Base-by-base conservation (phyloP, 164 flowering plant genomes). In the Sextonia rubra region DNA sequence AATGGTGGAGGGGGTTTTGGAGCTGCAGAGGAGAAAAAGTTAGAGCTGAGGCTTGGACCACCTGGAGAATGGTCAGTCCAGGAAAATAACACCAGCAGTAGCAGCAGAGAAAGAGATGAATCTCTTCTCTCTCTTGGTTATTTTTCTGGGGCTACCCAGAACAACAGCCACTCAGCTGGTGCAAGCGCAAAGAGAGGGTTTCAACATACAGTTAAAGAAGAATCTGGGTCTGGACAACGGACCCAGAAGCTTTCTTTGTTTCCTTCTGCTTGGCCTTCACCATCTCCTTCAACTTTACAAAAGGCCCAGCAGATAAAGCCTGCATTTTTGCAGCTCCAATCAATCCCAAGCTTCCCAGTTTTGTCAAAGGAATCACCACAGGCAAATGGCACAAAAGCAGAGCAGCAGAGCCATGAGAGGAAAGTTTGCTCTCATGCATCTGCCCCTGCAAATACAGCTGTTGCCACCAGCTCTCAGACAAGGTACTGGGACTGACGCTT, bases 21-120 rank as follows among this genome's bases (percentile, higher is more conserved):
- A 15, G 70, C 66, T 77, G 74, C 87, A 60, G 98, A 89, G 32
- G 89, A 88, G 70, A 84, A 79, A 29, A 85, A 90, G 84, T 87
- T 94, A 27, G 97, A 91, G 78, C 86, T 94, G 22, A 90, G 89
- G 80, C 86, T 94, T 32, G 98, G 86, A 69, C 94, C 95, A 29
- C 98, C 98, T 1, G 94, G 91, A 47, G 86, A 72, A 52, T 72
- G 75, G 75, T 27, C 24, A n/a, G 27, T 15, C 15, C 65, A 65
- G 29, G 69, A 64, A 20, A 64, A 32, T 3, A 25, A 17, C 32
- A 64, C 67, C 44, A 29, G n/a, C 49, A 47, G 47, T 29, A 49
- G 64, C 64, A 70, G 17, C 63, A 78, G 22, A 73, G 76, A 72
- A 61, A 70, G 71, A 62, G 81, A 78, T 64, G 82, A 78, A 24